A percentile compares a stretch with the other conserved stretches of the same genome.
Evolutionary conservation across 305 asterid species (phyloP).

Genomic region (Rubia peregrina): DNA sequence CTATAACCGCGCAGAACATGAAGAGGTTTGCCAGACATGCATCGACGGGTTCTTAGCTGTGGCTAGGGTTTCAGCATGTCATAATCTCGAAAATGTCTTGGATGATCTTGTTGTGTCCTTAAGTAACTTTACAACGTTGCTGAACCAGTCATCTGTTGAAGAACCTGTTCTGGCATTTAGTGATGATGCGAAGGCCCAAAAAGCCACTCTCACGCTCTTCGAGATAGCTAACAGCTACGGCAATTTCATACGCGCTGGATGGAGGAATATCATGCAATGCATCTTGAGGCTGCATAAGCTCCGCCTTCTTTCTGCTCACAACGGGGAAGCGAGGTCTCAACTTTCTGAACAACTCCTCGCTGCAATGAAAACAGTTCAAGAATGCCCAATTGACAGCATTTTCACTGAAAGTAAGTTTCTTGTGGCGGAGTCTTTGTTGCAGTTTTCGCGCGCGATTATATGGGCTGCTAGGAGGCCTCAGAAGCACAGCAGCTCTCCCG

Average conservation of each 20-base stretch:
- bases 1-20: conserved; percentile 84
- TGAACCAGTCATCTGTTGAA: conserved; percentile 77
- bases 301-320: conserved; percentile 89
- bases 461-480: conserved; percentile 95
- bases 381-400: conserved; percentile 85
- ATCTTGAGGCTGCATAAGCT: conserved; percentile 85
- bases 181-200: conserved; percentile 87
- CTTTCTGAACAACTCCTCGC: conserved; percentile 34
- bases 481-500: conserved; percentile 75
- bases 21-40: conserved; percentile 89
- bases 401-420: conserved; percentile 91
- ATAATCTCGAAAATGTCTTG: conserved; percentile 85
- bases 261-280: conserved; percentile 93
- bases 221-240: conserved; percentile 81
- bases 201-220: conserved; percentile 89
- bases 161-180: conserved; percentile 94
- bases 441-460: conserved; percentile 84
- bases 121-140: conserved; percentile 76
- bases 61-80: conserved; percentile 92
- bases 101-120: conserved; percentile 95
- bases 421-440: conserved; percentile 75
- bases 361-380: conserved; percentile 81
- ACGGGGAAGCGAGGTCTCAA: conserved; percentile 87
- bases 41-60: conserved; percentile 95
- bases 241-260: conserved; percentile 79